Conservation (phyloP, 805 yeast species). For the Myxozyma kluyveri region DNA sequence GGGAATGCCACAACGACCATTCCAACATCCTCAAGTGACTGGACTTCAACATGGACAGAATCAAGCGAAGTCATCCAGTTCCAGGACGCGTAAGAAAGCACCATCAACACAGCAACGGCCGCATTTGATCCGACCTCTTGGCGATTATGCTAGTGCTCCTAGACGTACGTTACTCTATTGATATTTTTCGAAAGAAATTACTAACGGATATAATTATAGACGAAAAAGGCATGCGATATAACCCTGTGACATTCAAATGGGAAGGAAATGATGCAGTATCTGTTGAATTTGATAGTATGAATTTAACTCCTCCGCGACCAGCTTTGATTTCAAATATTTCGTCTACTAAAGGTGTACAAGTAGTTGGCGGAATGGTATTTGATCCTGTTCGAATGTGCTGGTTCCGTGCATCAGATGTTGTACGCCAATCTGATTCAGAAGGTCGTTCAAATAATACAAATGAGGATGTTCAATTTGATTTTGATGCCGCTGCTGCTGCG, state of each 20-base stretch:
- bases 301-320: conserved; percentile 38
- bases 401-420: conserved; percentile 45
- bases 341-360: conserved; percentile 40
- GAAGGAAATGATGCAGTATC: conserved; percentile 64
- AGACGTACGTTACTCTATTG: conserved; percentile 3
- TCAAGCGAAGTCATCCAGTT: no score
- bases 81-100: conserved; percentile 1
- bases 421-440: background rate
- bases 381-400: conserved; percentile 57
- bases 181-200: background rate
- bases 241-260: conserved; percentile 54
- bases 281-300: conserved; percentile 46
- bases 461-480: conserved; percentile 8
- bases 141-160: conserved; percentile 20
- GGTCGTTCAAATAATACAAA: background rate
- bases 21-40: no score
- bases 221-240: conserved; percentile 49
- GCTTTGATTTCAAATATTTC: conserved; percentile 36
- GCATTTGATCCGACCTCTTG: conserved; percentile 26
- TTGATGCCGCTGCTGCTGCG: conserved; percentile 48
- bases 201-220: background rate
- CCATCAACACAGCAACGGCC: conserved; percentile 26
- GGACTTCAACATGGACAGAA: no score
- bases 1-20: no score
- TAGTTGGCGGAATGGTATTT: conserved; percentile 57